phyloP scores from a whole-genome alignment of 371 early-diverging fungal genomes.

The Actinomucor elegans region DNA sequence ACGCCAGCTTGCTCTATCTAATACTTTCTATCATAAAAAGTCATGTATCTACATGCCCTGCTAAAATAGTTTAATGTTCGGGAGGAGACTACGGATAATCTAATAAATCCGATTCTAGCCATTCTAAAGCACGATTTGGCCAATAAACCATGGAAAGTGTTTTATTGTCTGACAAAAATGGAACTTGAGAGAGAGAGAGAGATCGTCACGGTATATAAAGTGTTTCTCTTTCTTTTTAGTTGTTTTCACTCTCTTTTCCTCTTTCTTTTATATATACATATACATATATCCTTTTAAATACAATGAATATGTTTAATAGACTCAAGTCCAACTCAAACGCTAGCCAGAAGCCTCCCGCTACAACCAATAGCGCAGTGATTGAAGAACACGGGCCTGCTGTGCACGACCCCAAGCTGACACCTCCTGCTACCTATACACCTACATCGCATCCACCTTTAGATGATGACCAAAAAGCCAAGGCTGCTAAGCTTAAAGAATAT shows the following conservation, averaged over 20 bases:
- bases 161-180: slow-evolving; percentile 6
- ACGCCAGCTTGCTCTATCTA: no score
- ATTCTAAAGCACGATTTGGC: not conserved
- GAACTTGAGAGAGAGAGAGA: not conserved
- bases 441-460: slow-evolving; percentile 31
- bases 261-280: not conserved
- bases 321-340: slow-evolving; percentile 25
- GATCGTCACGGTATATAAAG: slow-evolving; percentile 5
- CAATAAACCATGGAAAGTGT: not conserved
- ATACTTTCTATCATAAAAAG: no score
- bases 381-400: slow-evolving; percentile 30
- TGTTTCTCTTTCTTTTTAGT: not conserved
- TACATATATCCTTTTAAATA: not conserved
- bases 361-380: slow-evolving; percentile 7
- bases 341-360: slow-evolving; percentile 11
- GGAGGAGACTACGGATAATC: slow-evolving; percentile 16
- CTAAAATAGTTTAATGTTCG: no score
- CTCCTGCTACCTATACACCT: slow-evolving; percentile 24
- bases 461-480: slow-evolving; percentile 42
- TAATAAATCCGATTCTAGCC: slow-evolving; percentile 2
- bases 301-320: slow-evolving; percentile 24
- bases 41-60: no score
- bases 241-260: not conserved
- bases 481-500: slow-evolving; percentile 47
- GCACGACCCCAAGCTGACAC: slow-evolving; percentile 37